Percentiles rank a stretch among this genome's conserved stretches.
phyloP scores from a whole-genome alignment of 192 early-diverging fungal genomes.

The Rhizophagus clarus region DNA sequence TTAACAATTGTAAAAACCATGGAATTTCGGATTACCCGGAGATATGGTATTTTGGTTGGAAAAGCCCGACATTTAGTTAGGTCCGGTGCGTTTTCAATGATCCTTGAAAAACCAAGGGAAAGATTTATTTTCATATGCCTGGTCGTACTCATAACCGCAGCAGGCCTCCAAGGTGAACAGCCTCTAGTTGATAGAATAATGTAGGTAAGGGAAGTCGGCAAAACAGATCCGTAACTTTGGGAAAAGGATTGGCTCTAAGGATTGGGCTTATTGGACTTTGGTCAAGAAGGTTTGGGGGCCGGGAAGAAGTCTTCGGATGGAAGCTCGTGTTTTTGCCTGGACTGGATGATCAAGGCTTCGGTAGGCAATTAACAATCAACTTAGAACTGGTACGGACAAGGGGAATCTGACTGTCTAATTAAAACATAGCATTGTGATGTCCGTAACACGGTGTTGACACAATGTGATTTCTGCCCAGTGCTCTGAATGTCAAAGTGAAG shows the following conservation, averaged over 20 bases:
- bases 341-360: slow-evolving; percentile 21
- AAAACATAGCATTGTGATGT: slow-evolving; percentile 84
- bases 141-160: slow-evolving; percentile 61
- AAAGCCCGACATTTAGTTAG: slow-evolving; percentile 54
- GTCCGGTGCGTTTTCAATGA: slow-evolving; percentile 65
- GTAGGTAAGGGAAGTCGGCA: too few species aligned
- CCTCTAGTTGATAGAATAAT: too few species aligned
- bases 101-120: slow-evolving; percentile 79
- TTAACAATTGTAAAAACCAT: slow-evolving; percentile 58
- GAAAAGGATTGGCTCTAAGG: slow-evolving; percentile 45
- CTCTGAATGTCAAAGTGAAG: slow-evolving; percentile 85
- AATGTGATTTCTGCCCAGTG: slow-evolving; percentile 81
- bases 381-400: slow-evolving; percentile 49
- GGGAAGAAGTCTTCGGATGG: too few species aligned
- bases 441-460: slow-evolving; percentile 44
- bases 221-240: too few species aligned
- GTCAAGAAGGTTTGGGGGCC: too few species aligned
- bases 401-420: slow-evolving; percentile 56
- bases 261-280: slow-evolving; percentile 52
- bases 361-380: slow-evolving; percentile 66
- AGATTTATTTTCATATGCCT: slow-evolving; percentile 44
- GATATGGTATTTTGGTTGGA: slow-evolving; percentile 55
- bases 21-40: slow-evolving; percentile 65
- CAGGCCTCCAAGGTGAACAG: slow-evolving; percentile 48
- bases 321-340: background rate